Base-by-base conservation (phyloP, 176 grass and related monocot species). In the Eragrostis curvula region DNA sequence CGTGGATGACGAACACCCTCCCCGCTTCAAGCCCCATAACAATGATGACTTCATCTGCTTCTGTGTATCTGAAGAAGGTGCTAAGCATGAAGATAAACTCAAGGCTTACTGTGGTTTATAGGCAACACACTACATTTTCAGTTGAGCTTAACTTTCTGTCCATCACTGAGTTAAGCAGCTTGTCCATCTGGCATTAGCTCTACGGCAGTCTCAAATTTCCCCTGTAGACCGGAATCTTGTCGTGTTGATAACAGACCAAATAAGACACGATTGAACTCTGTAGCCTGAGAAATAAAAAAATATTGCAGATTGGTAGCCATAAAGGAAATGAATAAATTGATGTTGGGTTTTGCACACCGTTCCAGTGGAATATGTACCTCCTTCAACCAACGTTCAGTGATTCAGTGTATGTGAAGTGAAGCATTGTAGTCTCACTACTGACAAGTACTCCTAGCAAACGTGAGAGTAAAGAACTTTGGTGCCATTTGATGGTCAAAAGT, bases 1-100 rank as follows among this genome's bases (percentile, higher is more conserved):
- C 7, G 85, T 94, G 41, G 89, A 94, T 49, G 75, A 90, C 10
- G 40, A 68, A 14, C 87, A 87, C 79, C 92, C 92, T 67, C 41
- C 80, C 55, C 89, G 80, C 44, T 97, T 97, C 87, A 82, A 49
- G 70, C 69, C 79, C 3, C 78, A 81, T 15, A 4, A 25, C 43
- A 9, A 86, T 70, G 55, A 83, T 21, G 85, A 83, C 14, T 91
- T 83, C 69, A 0, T 77, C 32, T 13, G 41, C n/a, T 94, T 91
- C 50, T 85, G 74, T 20, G 82, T 69, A 0, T 87, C 89, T 13
- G 81, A 88, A 55, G 86, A 94, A 83, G 83, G 85, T 0, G 77
- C 13, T 30, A 74, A 68, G 18, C 79, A 74, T 2, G 47, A 89
- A 10, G 84, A 83, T 68, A 91, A 91, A 56, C 89, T 94, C 25